These are phyloP conservation scores for Fusarium temperatum DNA, from an alignment of 2,329 filamentous ascomycete species.

Conservation along the genomic window DNA sequence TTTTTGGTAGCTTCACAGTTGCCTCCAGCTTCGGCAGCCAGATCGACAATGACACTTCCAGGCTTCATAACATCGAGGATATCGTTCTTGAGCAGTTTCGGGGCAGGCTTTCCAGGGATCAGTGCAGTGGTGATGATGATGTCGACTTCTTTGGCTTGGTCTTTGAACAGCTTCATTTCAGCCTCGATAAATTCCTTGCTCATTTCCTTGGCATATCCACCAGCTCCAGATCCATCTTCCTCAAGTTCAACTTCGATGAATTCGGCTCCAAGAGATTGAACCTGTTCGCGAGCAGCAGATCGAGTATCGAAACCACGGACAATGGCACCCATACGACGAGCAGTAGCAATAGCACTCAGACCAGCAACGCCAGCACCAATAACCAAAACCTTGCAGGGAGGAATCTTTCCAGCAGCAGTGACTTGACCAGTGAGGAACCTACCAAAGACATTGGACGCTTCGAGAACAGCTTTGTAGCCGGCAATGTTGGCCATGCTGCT, in stretches of 20 bases:
- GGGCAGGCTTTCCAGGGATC: slow-evolving; percentile 84
- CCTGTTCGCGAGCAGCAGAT: slow-evolving; percentile 86
- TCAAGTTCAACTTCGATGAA: slow-evolving; percentile 87
- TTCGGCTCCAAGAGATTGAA: slow-evolving; percentile 88
- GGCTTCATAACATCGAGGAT: slow-evolving; percentile 89
- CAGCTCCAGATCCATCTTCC: slow-evolving; percentile 84
- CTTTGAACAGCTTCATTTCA: slow-evolving; percentile 91
- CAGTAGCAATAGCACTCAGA: slow-evolving; percentile 86
- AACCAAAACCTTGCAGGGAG: slow-evolving; percentile 87
- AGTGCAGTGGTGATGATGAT: slow-evolving; percentile 94
- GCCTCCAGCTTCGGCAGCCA: slow-evolving; percentile 87
- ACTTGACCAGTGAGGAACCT: slow-evolving; percentile 90
- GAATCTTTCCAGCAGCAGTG: slow-evolving; percentile 89
- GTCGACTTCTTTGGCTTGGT: slow-evolving; percentile 87
- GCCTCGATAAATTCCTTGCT: slow-evolving; percentile 92
- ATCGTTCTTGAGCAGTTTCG: slow-evolving; percentile 82
- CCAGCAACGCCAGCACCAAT: slow-evolving; percentile 92
- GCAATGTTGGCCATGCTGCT: slow-evolving; percentile 96
- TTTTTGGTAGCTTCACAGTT: slow-evolving; percentile 86
- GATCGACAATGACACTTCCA: slow-evolving; percentile 86
- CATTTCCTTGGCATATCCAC: slow-evolving; percentile 94
- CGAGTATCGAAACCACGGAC: slow-evolving; percentile 93
- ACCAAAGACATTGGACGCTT: slow-evolving; percentile 89
- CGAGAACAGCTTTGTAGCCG: slow-evolving; percentile 89
- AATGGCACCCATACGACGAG: slow-evolving; percentile 85